Evolutionary conservation across 78 protist genomes (phyloP).

Genomic region (Isochrysis galbana): DNA sequence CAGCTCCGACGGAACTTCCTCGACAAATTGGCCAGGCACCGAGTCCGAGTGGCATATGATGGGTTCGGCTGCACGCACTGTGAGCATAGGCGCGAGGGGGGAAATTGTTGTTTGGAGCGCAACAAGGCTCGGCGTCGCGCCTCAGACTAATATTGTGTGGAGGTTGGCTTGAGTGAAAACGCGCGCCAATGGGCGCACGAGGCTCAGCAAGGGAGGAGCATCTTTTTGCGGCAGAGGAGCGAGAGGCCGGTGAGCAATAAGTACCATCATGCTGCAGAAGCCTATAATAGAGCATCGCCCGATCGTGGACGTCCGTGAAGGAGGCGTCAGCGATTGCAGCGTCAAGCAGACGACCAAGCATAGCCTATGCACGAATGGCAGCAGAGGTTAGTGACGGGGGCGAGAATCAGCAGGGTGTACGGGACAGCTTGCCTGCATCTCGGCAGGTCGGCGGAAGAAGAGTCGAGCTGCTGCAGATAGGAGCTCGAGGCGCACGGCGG

Average conservation of each 20-base stretch:
- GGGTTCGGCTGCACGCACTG: neutral
- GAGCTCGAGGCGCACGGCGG: conserved; percentile 49
- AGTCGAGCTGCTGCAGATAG: conserved; percentile 65
- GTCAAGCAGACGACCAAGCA: conserved; percentile 67
- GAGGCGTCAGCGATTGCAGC: conserved; percentile 41
- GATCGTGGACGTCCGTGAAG: conserved; percentile 86
- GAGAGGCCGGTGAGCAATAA: too few species aligned
- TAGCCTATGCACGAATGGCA: too few species aligned
- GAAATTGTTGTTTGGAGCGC: too few species aligned
- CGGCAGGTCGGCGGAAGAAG: conserved; percentile 64
- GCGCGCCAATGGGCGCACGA: too few species aligned
- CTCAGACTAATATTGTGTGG: too few species aligned
- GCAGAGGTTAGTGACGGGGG: conserved; percentile 7
- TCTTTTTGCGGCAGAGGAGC: conserved; percentile 11
- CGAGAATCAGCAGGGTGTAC: too few species aligned
- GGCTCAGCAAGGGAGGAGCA: too few species aligned
- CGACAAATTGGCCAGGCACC: neutral
- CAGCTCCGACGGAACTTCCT: conserved; percentile 6
- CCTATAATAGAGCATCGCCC: conserved; percentile 83
- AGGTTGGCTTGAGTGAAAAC: too few species aligned
- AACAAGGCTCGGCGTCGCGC: too few species aligned
- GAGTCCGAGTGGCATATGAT: neutral
- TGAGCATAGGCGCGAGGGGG: too few species aligned
- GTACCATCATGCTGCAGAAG: conserved; percentile 50
- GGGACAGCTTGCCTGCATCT: conserved; percentile 23